These are phyloP conservation scores for Schizopora paradoxa DNA, from an alignment of 1,284 basidiomycete species.

Conservation along the genomic window DNA sequence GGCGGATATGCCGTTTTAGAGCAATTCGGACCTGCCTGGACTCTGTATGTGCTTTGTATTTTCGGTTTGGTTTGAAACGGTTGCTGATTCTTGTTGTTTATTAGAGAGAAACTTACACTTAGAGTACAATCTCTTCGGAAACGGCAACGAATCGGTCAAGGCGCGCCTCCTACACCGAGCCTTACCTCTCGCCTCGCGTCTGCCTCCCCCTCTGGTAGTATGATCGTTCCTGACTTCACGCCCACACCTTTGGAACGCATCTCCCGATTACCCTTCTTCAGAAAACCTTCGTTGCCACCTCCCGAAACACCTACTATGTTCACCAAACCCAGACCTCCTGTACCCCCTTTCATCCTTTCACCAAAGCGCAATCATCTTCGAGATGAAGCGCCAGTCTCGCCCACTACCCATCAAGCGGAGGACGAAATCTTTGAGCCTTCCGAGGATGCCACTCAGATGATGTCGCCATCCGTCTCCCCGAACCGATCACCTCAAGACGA, in stretches of 20 bases:
- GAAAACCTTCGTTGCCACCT: conserved; percentile 7
- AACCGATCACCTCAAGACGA: too few species aligned
- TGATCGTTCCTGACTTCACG: conserved; percentile 45
- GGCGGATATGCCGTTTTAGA: conserved; percentile 38
- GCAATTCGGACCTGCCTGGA: conserved; percentile 44
- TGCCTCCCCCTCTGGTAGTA: conserved; percentile 19
- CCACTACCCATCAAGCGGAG: not conserved
- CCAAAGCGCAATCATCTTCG: not conserved
- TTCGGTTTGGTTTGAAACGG: conserved; percentile 10
- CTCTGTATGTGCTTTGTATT: conserved; percentile 35
- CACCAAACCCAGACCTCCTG: conserved; percentile 27
- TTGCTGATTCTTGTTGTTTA: conserved; percentile 11
- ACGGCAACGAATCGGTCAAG: conserved; percentile 53
- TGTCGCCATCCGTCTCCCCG: conserved; percentile 12
- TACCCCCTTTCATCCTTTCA: not conserved
- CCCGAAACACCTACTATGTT: conserved; percentile 13
- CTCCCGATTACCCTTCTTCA: conserved; percentile 26
- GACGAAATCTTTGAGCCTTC: conserved; percentile 11
- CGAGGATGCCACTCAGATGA: conserved; percentile 11
- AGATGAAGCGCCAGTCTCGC: conserved; percentile 6
- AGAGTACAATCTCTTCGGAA: conserved; percentile 53
- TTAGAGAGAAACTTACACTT: conserved; percentile 48
- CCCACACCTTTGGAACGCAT: conserved; percentile 27
- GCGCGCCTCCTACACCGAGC: conserved; percentile 47
- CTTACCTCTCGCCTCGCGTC: conserved; percentile 32